Evolutionary conservation across 2,329 filamentous ascomycete genomes (phyloP).

Genomic region (Grosmannia serpens): DNA sequence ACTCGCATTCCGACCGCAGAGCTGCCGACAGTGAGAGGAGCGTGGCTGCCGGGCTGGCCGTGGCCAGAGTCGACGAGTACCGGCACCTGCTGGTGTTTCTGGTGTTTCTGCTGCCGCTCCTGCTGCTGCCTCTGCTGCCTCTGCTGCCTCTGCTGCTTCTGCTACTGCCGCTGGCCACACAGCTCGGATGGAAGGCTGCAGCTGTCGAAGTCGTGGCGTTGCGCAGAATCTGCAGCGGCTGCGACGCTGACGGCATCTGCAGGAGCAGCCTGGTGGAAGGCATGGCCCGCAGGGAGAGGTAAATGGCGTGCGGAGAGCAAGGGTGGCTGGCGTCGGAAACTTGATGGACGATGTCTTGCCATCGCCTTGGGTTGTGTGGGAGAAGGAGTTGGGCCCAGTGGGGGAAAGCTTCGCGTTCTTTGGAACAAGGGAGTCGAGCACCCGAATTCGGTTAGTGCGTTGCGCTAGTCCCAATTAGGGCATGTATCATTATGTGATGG

Average conservation of each 20-base stretch:
- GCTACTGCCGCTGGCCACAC: too few species aligned
- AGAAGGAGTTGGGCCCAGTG: not conserved
- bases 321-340: not conserved
- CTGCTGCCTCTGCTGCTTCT: too few species aligned
- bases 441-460: not conserved
- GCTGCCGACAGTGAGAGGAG: not conserved
- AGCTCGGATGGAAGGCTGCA: not conserved
- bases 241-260: constrained; percentile 2
- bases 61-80: not conserved
- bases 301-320: not conserved
- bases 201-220: constrained; percentile 1
- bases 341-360: not conserved
- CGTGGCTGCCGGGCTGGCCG: not conserved
- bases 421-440: not conserved
- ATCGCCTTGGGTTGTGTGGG: not conserved
- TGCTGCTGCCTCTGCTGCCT: not conserved
- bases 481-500: not conserved
- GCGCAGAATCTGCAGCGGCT: constrained; percentile 8
- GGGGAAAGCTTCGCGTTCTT: not conserved
- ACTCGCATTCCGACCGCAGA: too few species aligned
- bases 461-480: not conserved
- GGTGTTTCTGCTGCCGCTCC: not conserved
- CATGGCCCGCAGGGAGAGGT: not conserved
- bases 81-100: not conserved
- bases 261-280: constrained; percentile 6